Base-by-base conservation (phyloP, 257 asterid genomes). In the Nicotiana attenuata region DNA sequence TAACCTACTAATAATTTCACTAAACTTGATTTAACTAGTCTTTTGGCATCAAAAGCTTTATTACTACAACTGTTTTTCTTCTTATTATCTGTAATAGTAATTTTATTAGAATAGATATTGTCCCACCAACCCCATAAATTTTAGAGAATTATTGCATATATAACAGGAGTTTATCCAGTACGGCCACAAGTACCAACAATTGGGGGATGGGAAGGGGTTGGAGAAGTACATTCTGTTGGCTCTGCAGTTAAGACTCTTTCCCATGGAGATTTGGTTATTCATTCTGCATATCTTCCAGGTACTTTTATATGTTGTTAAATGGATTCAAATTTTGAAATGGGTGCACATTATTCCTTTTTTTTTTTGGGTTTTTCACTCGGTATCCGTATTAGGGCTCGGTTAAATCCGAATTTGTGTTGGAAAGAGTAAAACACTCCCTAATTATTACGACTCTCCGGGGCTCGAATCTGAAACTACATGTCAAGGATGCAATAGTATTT, bases 181-280 rank as follows among this genome's bases (percentile, higher is more conserved):
- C 85, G 97, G 86, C 98, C 98, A 8, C 86, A 91, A 2, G 86
- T 91, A 79, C 99, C 99, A 67, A 91, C 97, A 9, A 87, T 93
- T 29, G 99, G 98, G 14, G 99, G 99, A 52, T 94, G 94, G 79
- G 99, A 94, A 85, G 99, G 99, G 24, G 97, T 96, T 9, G 99
- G 97, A 47, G 97, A 92, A 90, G 91, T 96, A 31, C 88, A 89
- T 82, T 84, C 89, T 20, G 91, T 93, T 1, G 99, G 97, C 64
- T 84, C 97, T 84, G 89, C 92, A 19, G 99, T 96, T 26, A 73
- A 88, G 86, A 87, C 84, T 38, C 76, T 94, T 67, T 57, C 86
- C 47, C 92, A 90, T 0, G 98, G 99, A 5, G 97, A 96, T 87
- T 91, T 87, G 97, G 99, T 96, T 80, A 93, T 96, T 63, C 97